Evolutionary conservation across 2,329 filamentous ascomycete species (phyloP), one percentile per base, ranked within the genome.

Genomic region (Drechslerella stenobrocha): DNA sequence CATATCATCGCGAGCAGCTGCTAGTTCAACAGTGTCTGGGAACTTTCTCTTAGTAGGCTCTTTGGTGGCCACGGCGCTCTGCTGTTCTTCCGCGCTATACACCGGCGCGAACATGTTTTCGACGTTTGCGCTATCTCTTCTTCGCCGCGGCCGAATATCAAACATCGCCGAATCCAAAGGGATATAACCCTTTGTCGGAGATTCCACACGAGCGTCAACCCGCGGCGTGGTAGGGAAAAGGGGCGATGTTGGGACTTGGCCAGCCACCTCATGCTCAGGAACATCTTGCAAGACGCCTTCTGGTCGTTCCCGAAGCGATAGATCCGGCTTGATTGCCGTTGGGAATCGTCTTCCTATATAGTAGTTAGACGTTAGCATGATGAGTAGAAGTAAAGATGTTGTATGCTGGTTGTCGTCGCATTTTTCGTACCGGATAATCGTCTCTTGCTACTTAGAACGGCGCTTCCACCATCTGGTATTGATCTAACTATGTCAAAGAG

Each of bases 401-500:
- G n/a, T n/a, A n/a, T n/a, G n/a, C n/a, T n/a, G 44, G 77, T 76
- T 63, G 76, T 81, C 44, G 78, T 76, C 15, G 75, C 56, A 77
- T 75, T 70, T 78, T 76, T 75, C 75, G 40, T 78, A 78, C 65
- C 79, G 75, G 73, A 82, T 82, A 70, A 76, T 76, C 15, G 84
- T 81, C 32, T 84, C 83, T 71, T 86, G 60, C 55, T 66, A 53
- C 58, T 56, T 70, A 22, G 70, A 59, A 30, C 28, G 5, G 5
- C 28, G 30, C 71, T 71, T 1, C 32, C 53, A 28, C 40, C 82
- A 37, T 81, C 73, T 3, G 86, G 87, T 42, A 92, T 79, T 24
- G 82, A 81, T 44, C 82, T 83, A 8, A 93, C 81, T 70, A 92
- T 78, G 2, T 81, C 80, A 26, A 83, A 81, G 76, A 90, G 82